phyloP scores from a whole-genome alignment of 1,139 yeast genomes.

The Arxiozyma slooffiae region DNA sequence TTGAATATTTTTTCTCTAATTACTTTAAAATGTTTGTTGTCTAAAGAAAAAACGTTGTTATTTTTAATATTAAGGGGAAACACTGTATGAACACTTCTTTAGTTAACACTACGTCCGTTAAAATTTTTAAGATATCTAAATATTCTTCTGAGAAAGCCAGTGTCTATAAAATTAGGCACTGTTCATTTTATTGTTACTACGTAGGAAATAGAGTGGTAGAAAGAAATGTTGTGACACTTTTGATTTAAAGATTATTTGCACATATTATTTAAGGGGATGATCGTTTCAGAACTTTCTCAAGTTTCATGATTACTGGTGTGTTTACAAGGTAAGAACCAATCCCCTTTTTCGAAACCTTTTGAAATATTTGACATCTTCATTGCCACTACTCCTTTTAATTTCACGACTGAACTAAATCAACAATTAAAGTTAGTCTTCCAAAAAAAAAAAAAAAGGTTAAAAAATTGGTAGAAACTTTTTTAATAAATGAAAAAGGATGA shows the following conservation, averaged over 20 bases:
- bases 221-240: slow-evolving; percentile 29
- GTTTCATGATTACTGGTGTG: slow-evolving; percentile 37
- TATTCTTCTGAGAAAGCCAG: slow-evolving; percentile 39
- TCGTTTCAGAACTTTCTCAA: slow-evolving; percentile 33
- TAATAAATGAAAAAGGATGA: slow-evolving; percentile 44
- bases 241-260: slow-evolving; percentile 44
- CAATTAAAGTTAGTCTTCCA: slow-evolving; percentile 46
- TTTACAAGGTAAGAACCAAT: slow-evolving; percentile 39
- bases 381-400: slow-evolving; percentile 39
- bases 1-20: slow-evolving; percentile 44
- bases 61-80: slow-evolving; percentile 51
- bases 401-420: slow-evolving; percentile 46
- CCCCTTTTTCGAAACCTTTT: slow-evolving; percentile 36
- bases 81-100: slow-evolving; percentile 52
- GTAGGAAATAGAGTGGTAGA: slow-evolving; percentile 36
- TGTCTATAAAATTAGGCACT: slow-evolving; percentile 46
- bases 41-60: slow-evolving; percentile 41
- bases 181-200: slow-evolving; percentile 43
- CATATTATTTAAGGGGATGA: slow-evolving; percentile 38
- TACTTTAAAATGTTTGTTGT: slow-evolving; percentile 37
- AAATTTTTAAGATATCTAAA: slow-evolving; percentile 47
- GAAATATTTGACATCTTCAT: slow-evolving; percentile 32
- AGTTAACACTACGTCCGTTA: slow-evolving; percentile 49
- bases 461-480: slow-evolving; percentile 53
- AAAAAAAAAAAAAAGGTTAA: slow-evolving; percentile 39